Evolutionary conservation across 1,139 yeast species (phyloP).

Genomic region (Casaregolazyma lundiana): DNA sequence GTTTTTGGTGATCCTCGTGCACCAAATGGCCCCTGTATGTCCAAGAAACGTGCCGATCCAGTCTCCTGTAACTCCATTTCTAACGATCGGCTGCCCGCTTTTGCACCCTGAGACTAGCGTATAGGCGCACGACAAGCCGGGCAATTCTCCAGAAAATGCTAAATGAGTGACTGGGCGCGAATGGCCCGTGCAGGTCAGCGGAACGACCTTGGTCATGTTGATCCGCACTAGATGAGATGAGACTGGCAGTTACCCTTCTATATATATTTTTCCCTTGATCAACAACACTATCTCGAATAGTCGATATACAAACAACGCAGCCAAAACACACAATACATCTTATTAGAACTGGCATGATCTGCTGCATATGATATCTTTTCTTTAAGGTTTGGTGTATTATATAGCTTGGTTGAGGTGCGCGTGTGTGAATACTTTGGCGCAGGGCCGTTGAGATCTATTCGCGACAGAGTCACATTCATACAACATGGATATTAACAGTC

Average conservation of each 20-base stretch:
- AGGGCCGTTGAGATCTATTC: too few species aligned
- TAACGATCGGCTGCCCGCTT: constrained; percentile 38
- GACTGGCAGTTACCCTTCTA: neutral
- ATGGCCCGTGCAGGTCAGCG: constrained; percentile 38
- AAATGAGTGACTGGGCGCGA: constrained; percentile 38
- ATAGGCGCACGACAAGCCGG: constrained; percentile 14
- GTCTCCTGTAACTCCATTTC: constrained; percentile 38
- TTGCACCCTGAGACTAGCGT: constrained; percentile 36
- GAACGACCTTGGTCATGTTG: constrained; percentile 27
- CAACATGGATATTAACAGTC: constrained; percentile 24
- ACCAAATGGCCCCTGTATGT: constrained; percentile 39
- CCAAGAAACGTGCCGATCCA: constrained; percentile 40
- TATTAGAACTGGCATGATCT: neutral
- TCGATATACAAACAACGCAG: too few species aligned
- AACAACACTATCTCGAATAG: too few species aligned
- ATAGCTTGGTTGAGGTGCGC: neutral
- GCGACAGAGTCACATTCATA: too few species aligned
- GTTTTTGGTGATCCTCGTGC: constrained; percentile 30
- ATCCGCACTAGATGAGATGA: too few species aligned
- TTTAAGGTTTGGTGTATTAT: constrained; percentile 1
- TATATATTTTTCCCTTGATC: neutral
- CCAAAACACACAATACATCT: neutral
- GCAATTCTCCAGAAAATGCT: constrained; percentile 27
- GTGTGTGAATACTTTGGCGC: too few species aligned
- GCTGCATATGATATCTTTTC: neutral